A percentile compares a stretch with the other conserved stretches of the same genome.
These are phyloP conservation scores for Cerioporus squamosus DNA, from an alignment of 1,284 basidiomycete genomes.

Conservation along the genomic window DNA sequence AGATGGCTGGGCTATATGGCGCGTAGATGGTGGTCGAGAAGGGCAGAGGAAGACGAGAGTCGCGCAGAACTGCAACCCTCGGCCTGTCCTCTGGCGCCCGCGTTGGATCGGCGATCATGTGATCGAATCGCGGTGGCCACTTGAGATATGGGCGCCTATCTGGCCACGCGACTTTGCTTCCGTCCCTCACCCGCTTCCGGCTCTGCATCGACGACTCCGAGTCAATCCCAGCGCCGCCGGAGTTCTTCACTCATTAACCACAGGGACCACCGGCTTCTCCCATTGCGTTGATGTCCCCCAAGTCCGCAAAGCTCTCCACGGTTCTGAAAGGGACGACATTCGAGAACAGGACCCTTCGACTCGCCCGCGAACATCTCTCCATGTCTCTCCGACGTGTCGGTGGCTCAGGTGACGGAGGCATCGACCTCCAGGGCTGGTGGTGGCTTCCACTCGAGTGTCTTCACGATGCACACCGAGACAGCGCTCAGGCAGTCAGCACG, in stretches of 20 bases:
- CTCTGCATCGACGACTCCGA: not conserved
- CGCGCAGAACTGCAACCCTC: constrained; percentile 3
- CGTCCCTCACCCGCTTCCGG: not conserved
- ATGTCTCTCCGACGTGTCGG: constrained; percentile 84
- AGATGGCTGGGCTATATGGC: not conserved
- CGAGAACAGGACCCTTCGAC: constrained; percentile 67
- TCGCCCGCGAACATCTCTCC: constrained; percentile 69
- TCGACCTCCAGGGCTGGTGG: constrained; percentile 95
- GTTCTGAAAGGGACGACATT: constrained; percentile 74
- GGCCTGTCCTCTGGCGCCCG: constrained; percentile 2
- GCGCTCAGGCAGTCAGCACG: not conserved
- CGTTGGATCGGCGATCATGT: constrained; percentile 1
- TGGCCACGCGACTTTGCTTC: not conserved
- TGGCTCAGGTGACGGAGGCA: constrained; percentile 82
- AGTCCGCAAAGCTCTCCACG: constrained; percentile 37
- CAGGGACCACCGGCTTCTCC: too few species aligned
- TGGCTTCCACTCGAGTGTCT: constrained; percentile 59
- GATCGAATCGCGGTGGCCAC: not conserved
- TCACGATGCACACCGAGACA: not conserved
- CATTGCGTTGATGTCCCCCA: not conserved
- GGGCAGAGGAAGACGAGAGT: not conserved
- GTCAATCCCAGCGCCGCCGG: too few species aligned
- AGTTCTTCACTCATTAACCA: too few species aligned
- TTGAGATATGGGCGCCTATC: constrained; percentile 13
- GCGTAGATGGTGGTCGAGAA: not conserved